These are phyloP conservation scores for Trichoderma lentiforme DNA, from an alignment of 2,329 filamentous ascomycete genomes.

Conservation along the genomic window DNA sequence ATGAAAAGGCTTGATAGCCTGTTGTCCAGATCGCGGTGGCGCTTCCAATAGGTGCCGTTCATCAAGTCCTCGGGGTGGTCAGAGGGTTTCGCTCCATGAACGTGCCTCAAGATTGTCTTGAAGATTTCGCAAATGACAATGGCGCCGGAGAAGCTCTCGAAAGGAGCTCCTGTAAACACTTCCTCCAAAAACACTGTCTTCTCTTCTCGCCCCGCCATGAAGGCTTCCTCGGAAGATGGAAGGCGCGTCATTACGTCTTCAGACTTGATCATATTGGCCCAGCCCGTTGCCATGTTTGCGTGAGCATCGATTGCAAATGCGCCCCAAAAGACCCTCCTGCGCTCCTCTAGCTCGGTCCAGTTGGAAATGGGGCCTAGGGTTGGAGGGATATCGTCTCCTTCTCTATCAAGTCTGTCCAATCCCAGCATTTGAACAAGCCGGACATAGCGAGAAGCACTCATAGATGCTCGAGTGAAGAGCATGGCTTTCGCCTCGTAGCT, in stretches of 20 bases:
- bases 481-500: conserved; percentile 81
- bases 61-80: conserved; percentile 72
- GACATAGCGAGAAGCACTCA: conserved; percentile 70
- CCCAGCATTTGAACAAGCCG: conserved; percentile 81
- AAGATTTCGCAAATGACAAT: conserved; percentile 75
- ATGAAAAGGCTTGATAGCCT: conserved; percentile 74
- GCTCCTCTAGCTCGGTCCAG: conserved; percentile 74
- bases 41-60: conserved; percentile 78
- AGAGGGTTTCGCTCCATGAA: conserved; percentile 66
- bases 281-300: conserved; percentile 83
- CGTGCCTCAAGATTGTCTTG: conserved; percentile 75
- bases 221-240: conserved; percentile 77
- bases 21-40: conserved; percentile 80
- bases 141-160: conserved; percentile 71
- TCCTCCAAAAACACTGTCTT: conserved; percentile 61
- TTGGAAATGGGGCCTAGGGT: conserved; percentile 69
- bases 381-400: conserved; percentile 65
- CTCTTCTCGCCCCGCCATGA: conserved; percentile 62
- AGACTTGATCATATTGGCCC: conserved; percentile 78
- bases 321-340: conserved; percentile 82
- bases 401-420: conserved; percentile 71
- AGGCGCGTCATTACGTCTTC: conserved; percentile 71
- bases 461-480: conserved; percentile 80
- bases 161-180: conserved; percentile 57
- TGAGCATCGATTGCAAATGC: conserved; percentile 80